phyloP scores from a whole-genome alignment of 768 basidiomycete species.

The Neoboletus brunneissimus region DNA sequence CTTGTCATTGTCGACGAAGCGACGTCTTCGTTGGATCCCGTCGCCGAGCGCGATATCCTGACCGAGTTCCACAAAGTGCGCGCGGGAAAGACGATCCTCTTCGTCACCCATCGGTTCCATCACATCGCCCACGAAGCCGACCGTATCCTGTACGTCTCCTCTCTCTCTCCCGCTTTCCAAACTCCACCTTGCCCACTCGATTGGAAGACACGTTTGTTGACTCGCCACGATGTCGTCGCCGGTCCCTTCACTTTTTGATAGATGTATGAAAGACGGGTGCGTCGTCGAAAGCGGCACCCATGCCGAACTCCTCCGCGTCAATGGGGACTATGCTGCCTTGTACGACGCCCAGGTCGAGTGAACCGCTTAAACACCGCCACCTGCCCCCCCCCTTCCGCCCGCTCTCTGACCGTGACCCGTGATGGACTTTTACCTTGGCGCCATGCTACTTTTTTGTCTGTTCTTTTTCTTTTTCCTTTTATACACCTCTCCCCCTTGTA shows the following conservation, averaged over 20 bases:
- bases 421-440: not conserved
- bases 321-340: conserved; percentile 21
- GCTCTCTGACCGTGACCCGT: not conserved
- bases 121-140: conserved; percentile 50
- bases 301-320: conserved; percentile 20
- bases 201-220: not conserved
- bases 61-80: conserved; percentile 36
- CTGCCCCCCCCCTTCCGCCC: no score
- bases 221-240: not conserved
- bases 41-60: conserved; percentile 50
- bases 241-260: not conserved
- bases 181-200: not conserved
- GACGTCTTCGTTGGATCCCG: conserved; percentile 54
- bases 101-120: conserved; percentile 56
- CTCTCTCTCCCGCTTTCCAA: not conserved
- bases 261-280: conserved; percentile 33
- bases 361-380: not conserved
- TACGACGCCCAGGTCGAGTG: conserved; percentile 22
- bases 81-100: conserved; percentile 50
- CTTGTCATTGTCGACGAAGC: conserved; percentile 60
- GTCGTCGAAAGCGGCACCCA: conserved; percentile 34
- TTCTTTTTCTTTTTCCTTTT: not conserved
- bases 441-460: not conserved
- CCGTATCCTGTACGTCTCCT: conserved; percentile 51
- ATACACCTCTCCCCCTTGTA: not conserved